These are phyloP conservation scores for Liquidambar formosana DNA, from an alignment of 164 flowering plant genomes.

Conservation along the genomic window DNA sequence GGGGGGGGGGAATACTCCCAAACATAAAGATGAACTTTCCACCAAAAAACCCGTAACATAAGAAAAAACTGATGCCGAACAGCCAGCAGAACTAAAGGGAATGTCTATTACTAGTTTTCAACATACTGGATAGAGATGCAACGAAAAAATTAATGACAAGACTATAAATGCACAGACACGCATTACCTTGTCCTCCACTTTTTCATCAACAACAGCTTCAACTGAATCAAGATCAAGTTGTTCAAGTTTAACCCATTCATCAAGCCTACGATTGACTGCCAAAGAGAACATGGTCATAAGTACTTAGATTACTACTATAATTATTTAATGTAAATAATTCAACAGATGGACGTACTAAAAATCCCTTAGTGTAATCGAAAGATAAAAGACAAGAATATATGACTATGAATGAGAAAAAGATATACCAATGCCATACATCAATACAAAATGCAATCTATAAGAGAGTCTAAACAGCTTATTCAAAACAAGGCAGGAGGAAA, in stretches of 20 bases:
- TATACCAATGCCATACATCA: no score
- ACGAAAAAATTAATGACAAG: not conserved
- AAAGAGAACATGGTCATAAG: slow-evolving; percentile 18
- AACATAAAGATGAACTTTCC: not conserved
- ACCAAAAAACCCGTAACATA: not conserved
- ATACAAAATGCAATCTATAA: no score
- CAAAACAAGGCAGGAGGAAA: no score
- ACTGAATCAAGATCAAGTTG: slow-evolving; percentile 97
- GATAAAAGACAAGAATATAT: no score
- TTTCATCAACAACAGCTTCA: slow-evolving; percentile 91
- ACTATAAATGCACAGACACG: not conserved
- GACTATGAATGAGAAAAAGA: no score
- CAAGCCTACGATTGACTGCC: slow-evolving; percentile 92
- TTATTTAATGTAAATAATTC: no score
- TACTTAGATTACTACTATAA: no score
- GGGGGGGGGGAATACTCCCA: not conserved
- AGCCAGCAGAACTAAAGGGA: not conserved
- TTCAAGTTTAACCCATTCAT: slow-evolving; percentile 96
- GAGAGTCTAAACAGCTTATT: no score
- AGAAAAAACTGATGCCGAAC: not conserved
- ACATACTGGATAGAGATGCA: not conserved
- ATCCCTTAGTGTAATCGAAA: no score
- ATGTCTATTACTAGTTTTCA: not conserved
- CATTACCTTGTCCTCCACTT: slow-evolving; percentile 94
- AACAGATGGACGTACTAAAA: no score